These are phyloP conservation scores for Clavulina sp. DNA, from an alignment of 768 basidiomycete species.

Conservation along the genomic window DNA sequence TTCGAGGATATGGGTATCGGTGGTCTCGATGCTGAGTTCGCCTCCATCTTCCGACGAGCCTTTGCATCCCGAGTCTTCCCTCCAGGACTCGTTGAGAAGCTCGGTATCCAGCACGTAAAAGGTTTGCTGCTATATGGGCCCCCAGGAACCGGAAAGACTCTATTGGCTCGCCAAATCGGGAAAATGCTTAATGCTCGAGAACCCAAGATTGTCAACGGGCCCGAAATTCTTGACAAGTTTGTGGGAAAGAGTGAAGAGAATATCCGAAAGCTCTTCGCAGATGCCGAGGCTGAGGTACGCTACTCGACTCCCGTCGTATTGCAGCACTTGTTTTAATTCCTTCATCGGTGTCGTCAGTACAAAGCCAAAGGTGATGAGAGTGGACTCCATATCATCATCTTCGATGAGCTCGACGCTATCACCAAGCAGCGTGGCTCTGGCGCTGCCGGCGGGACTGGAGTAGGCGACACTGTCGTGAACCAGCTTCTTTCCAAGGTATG, in stretches of 20 bases:
- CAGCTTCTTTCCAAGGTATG: constrained; percentile 88
- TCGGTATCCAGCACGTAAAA: constrained; percentile 97
- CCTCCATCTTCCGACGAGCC: constrained; percentile 92
- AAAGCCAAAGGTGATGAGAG: constrained; percentile 96
- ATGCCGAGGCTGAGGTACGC: constrained; percentile 88
- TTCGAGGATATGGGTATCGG: constrained; percentile 99
- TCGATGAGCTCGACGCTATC: constrained; percentile 95
- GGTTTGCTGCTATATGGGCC: constrained; percentile 91
- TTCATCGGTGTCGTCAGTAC: constrained; percentile 36
- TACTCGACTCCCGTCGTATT: neutral
- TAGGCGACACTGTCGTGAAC: constrained; percentile 98
- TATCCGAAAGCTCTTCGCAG: constrained; percentile 90
- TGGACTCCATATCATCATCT: constrained; percentile 96
- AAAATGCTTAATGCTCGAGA: constrained; percentile 98
- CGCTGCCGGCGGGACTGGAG: constrained; percentile 78
- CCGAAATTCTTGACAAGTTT: constrained; percentile 92
- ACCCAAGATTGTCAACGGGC: constrained; percentile 96
- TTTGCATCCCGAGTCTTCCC: constrained; percentile 99
- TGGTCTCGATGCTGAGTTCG: constrained; percentile 88
- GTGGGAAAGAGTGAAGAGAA: constrained; percentile 98
- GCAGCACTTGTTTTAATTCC: neutral
- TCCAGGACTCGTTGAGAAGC: constrained; percentile 86
- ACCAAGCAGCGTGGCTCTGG: constrained; percentile 91
- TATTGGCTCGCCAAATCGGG: constrained; percentile 95
- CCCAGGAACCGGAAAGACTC: constrained; percentile 95